These are phyloP conservation scores for Boletus sp. DNA, from an alignment of 768 basidiomycete species.

Conservation along the genomic window DNA sequence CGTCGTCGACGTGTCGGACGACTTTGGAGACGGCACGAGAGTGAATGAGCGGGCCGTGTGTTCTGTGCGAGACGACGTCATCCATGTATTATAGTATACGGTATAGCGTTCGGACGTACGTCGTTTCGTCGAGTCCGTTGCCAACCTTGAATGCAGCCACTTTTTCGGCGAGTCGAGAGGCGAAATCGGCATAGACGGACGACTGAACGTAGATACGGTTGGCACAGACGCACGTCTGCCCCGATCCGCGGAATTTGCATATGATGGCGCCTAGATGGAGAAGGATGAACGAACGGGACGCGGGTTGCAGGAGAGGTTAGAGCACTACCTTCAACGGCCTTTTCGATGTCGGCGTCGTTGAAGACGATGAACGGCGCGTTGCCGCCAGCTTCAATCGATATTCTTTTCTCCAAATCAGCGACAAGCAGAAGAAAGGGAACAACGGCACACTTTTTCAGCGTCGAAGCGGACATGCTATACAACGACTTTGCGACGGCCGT, in stretches of 20 bases:
- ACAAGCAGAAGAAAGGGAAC: not conserved
- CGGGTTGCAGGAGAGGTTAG: not conserved
- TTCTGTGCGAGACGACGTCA: constrained; percentile 41
- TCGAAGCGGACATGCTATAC: constrained; percentile 69
- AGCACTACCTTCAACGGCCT: constrained; percentile 75
- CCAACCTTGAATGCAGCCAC: constrained; percentile 87
- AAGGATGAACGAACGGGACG: not conserved
- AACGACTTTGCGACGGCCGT: constrained; percentile 77
- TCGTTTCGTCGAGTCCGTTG: constrained; percentile 75
- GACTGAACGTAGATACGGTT: constrained; percentile 95
- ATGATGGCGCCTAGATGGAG: constrained; percentile 54
- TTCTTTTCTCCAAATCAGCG: constrained; percentile 28
- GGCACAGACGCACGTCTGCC: constrained; percentile 86
- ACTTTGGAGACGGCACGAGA: constrained; percentile 83
- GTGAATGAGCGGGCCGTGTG: constrained; percentile 96
- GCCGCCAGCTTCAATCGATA: constrained; percentile 87
- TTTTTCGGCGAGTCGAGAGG: constrained; percentile 78
- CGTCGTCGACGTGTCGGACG: constrained; percentile 82
- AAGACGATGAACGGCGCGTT: constrained; percentile 98
- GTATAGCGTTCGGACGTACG: constrained; percentile 44
- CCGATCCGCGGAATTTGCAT: constrained; percentile 78
- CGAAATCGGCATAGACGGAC: constrained; percentile 88
- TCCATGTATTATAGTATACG: not conserved
- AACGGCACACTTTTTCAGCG: constrained; percentile 71
- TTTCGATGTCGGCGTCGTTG: constrained; percentile 90